phyloP scores from a whole-genome alignment of 176 grass and related monocot species.

The Oryza nivara region DNA sequence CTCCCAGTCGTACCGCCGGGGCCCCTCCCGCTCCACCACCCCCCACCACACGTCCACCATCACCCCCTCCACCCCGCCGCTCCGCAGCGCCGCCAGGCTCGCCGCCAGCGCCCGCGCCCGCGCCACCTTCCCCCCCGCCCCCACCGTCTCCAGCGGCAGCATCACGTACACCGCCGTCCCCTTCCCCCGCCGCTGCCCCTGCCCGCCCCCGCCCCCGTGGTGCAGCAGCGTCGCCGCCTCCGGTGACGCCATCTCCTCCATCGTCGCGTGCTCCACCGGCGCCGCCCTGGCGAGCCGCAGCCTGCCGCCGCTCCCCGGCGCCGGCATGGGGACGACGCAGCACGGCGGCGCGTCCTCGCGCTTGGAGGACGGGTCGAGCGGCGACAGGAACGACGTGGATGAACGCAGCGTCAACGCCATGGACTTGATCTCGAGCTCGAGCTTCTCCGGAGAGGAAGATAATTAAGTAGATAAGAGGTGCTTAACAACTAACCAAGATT shows the following conservation, averaged over 20 bases:
- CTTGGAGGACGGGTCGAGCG: constrained; percentile 52
- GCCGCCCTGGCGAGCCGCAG: constrained; percentile 17
- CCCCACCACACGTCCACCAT: constrained; percentile 99
- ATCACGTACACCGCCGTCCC: constrained; percentile 89
- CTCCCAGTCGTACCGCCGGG: constrained; percentile 80
- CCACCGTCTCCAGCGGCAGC: constrained; percentile 88
- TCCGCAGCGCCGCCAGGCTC: constrained; percentile 75
- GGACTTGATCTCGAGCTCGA: background rate
- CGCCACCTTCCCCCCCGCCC: constrained; percentile 48
- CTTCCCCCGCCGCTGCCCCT: background rate
- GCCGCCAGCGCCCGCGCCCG: constrained; percentile 65
- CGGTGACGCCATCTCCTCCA: no score
- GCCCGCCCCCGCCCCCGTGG: constrained; percentile 23
- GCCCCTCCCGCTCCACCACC: constrained; percentile 74
- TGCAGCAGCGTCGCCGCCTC: constrained; percentile 1
- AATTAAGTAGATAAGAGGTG: no score
- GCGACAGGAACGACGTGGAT: constrained; percentile 57
- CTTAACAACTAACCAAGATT: no score
- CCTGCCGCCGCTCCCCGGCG: background rate
- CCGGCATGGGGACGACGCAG: constrained; percentile 26
- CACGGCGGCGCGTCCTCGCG: constrained; percentile 42
- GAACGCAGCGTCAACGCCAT: constrained; percentile 78
- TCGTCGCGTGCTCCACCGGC: background rate
- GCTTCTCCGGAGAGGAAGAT: background rate
- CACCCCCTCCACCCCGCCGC: constrained; percentile 90